Evolutionary conservation across 2,329 filamentous ascomycete genomes (phyloP).

Genomic region (Orbilia brochopaga): DNA sequence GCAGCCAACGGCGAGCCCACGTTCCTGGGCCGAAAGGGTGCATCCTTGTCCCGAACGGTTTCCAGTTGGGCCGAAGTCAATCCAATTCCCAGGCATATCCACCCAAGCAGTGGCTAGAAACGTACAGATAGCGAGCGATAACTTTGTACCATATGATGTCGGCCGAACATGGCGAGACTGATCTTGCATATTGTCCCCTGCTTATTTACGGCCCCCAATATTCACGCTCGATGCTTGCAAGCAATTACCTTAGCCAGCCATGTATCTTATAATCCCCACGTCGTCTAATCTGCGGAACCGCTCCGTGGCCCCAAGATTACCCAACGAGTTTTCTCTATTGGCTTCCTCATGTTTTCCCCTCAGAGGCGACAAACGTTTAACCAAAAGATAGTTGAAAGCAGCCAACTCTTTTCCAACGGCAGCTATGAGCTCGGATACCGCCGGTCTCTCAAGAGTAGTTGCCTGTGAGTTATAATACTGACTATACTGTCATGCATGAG

Average conservation of each 20-base stretch:
- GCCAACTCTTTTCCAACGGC: constrained; percentile 16
- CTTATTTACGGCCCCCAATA: constrained; percentile 21
- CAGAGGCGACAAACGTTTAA: background rate
- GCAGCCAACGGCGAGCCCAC: constrained; percentile 48
- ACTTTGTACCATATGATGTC: constrained; percentile 31
- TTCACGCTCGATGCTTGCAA: constrained; percentile 11
- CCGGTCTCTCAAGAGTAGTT: constrained; percentile 23
- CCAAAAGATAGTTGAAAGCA: background rate
- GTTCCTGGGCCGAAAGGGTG: constrained; percentile 25
- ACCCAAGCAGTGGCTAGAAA: background rate
- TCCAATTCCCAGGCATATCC: background rate
- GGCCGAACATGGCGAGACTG: constrained; percentile 39
- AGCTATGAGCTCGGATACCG: constrained; percentile 25
- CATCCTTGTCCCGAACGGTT: constrained; percentile 25
- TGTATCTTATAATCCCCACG: constrained; percentile 5
- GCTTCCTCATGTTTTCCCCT: constrained; percentile 8
- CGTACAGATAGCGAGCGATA: constrained; percentile 1
- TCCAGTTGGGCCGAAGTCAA: background rate
- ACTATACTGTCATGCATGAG: constrained; percentile 9
- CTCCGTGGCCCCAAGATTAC: constrained; percentile 18
- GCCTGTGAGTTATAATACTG: constrained; percentile 37
- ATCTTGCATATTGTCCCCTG: constrained; percentile 36
- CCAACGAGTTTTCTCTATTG: constrained; percentile 22
- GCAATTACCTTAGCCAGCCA: constrained; percentile 20
- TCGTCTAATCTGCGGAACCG: constrained; percentile 20